Percentiles rank a stretch among this genome's conserved stretches.
Conservation (phyloP, 129 eudicot species). For the Chrysanthemum lavandulifolium region DNA sequence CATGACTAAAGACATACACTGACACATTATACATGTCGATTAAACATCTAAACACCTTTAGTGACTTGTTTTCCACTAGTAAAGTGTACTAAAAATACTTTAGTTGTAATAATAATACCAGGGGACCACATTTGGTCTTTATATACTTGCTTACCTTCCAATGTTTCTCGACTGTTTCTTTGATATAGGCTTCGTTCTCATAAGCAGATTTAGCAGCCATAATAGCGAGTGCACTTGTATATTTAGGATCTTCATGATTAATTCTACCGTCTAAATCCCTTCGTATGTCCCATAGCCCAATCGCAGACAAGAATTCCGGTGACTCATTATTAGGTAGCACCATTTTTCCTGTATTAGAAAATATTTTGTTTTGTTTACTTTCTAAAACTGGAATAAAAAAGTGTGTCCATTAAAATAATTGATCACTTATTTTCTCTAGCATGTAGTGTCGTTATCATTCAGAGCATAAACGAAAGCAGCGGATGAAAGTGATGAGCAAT, state of each 20-base stretch:
- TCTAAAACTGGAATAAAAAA: neutral
- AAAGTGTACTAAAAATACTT: no score
- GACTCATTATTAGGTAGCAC: constrained; percentile 34
- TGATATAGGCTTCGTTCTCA: constrained; percentile 50
- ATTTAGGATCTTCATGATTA: constrained; percentile 49
- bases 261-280: constrained; percentile 42
- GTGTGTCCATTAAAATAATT: neutral
- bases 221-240: constrained; percentile 42
- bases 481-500: neutral
- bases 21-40: no score
- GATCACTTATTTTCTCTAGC: neutral
- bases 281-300: constrained; percentile 37
- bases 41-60: no score
- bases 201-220: constrained; percentile 76
- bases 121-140: neutral
- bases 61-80: no score
- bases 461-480: neutral
- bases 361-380: no score
- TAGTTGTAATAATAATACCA: neutral
- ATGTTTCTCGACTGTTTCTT: constrained; percentile 37
- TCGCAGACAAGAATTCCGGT: constrained; percentile 24
- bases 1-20: no score
- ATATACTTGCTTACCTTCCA: constrained; percentile 52
- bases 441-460: neutral
- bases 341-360: constrained; percentile 29